Conservation (phyloP, 2,329 filamentous ascomycete genomes). For the Colletotrichum scovillei region DNA sequence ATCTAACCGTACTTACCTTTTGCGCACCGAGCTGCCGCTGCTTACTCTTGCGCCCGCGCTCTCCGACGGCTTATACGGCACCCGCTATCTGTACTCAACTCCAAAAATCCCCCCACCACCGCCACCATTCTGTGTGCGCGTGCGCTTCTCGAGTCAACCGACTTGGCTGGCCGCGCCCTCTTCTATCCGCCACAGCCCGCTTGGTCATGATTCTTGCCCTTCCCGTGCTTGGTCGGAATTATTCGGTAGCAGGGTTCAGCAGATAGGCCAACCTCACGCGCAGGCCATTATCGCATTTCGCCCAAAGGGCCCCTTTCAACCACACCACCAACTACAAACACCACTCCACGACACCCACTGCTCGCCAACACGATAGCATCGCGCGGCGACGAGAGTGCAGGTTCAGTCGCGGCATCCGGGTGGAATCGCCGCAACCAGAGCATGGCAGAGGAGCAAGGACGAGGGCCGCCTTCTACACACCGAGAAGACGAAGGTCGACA, state of each 20-base stretch:
- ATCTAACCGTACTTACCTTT: conserved; percentile 10
- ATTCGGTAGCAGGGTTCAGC: conserved; percentile 16
- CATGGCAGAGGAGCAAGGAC: conserved; percentile 39
- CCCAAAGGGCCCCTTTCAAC: neutral
- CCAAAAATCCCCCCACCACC: conserved; percentile 2
- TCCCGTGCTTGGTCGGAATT: conserved; percentile 18
- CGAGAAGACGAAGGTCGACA: conserved; percentile 36
- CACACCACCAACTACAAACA: neutral
- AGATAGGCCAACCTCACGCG: conserved; percentile 10
- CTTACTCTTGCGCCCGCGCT: conserved; percentile 3
- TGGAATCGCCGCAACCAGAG: conserved; percentile 33
- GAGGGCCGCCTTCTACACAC: conserved; percentile 36
- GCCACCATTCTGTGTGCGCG: neutral
- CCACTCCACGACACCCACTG: neutral
- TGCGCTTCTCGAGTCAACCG: neutral
- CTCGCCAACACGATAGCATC: conserved; percentile 10
- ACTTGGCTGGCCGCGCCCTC: conserved; percentile 10
- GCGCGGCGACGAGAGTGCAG: conserved; percentile 21
- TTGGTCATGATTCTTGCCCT: conserved; percentile 35
- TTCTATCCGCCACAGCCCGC: conserved; percentile 6
- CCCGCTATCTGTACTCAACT: neutral
- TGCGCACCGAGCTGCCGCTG: conserved; percentile 1
- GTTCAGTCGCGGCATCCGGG: conserved; percentile 23
- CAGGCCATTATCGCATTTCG: neutral
- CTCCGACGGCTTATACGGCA: conserved; percentile 31